Base-by-base conservation (phyloP, 805 yeast species). In the Suhomyces kilbournensis region DNA sequence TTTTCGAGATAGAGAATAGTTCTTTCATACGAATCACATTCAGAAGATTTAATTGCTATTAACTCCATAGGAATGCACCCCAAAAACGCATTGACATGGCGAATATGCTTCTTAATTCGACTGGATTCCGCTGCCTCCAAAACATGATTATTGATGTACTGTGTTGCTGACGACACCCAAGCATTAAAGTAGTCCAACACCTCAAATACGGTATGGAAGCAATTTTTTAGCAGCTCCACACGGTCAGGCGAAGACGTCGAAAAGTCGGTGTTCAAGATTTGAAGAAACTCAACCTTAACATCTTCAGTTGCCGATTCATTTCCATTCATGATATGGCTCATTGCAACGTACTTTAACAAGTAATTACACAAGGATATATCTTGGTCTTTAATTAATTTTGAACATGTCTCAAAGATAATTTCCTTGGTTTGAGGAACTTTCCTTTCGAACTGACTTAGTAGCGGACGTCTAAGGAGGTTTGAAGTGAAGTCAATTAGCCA, bases 1-100 rank as follows among this genome's bases (percentile, higher is more conserved):
- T 89, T 89, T 59, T 94, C 99, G 61, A 89, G 74, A 64, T 90
- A 90, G 49, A 92, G 72, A 7, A 93, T 83, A 0, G 98, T 91
- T 45, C 98, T 75, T 56, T 96, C 97, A 63, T 83, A 90, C 0
- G 96, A 85, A 45, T 84, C 88, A 54, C 96, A 88, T 56, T 90
- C 90, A 1, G 90, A 79, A 0, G 97, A 87, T 49, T 94, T 76
- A 34, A 78, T 75, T 0, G 97, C 97, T 60, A 94, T 75, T 20
- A 88, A 63, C 35, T 82, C 84, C 26, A 85, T 81, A 0, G 96
- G 88, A 8, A 92, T 78, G 2, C 69, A 63, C 1, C 69, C 70
- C 10, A 90, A 65, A 52, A 90, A 81, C 0, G 51, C 47, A 45
- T 76, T 76, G 3, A 83, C 82, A 26, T 52, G 55, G 40, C 51